Conservation (phyloP, 805 yeast genomes). For the Saturnispora bothae region DNA sequence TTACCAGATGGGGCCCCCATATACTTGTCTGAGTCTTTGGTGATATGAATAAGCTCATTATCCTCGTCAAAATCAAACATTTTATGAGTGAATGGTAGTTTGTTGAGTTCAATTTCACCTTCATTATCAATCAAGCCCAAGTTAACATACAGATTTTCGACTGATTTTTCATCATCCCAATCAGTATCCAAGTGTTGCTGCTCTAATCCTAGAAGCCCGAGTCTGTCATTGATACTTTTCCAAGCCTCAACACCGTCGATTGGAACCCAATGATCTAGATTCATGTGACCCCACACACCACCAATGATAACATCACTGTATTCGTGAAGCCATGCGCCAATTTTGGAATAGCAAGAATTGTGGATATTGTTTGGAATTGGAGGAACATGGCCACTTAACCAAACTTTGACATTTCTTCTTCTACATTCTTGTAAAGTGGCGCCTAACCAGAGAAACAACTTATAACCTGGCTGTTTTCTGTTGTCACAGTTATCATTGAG, state of each 20-base stretch:
- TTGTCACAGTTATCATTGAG: constrained; percentile 70
- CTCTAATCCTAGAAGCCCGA: constrained; percentile 15
- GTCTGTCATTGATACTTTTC: constrained; percentile 30
- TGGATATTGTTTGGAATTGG: constrained; percentile 74
- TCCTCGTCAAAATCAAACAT: constrained; percentile 8
- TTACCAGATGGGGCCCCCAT: constrained; percentile 66
- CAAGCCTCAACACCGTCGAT: constrained; percentile 63
- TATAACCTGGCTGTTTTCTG: constrained; percentile 70
- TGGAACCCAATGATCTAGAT: constrained; percentile 76
- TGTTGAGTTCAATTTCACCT: constrained; percentile 2
- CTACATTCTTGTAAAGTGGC: constrained; percentile 63
- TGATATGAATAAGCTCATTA: constrained; percentile 17
- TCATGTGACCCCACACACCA: constrained; percentile 83
- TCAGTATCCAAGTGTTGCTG: constrained; percentile 10
- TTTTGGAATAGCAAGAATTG: constrained; percentile 60
- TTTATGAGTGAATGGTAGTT: constrained; percentile 5
- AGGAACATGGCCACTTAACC: constrained; percentile 86
- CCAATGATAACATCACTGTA: constrained; percentile 78
- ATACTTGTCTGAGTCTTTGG: constrained; percentile 22
- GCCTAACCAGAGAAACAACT: constrained; percentile 69
- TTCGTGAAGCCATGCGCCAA: constrained; percentile 72
- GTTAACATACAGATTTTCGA: constrained; percentile 9
- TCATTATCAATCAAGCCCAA: constrained; percentile 5
- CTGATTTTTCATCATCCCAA: constrained; percentile 9
- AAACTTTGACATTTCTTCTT: constrained; percentile 65